These are phyloP conservation scores for Trametes hirsuta DNA, from an alignment of 1,284 basidiomycete genomes.

Conservation along the genomic window DNA sequence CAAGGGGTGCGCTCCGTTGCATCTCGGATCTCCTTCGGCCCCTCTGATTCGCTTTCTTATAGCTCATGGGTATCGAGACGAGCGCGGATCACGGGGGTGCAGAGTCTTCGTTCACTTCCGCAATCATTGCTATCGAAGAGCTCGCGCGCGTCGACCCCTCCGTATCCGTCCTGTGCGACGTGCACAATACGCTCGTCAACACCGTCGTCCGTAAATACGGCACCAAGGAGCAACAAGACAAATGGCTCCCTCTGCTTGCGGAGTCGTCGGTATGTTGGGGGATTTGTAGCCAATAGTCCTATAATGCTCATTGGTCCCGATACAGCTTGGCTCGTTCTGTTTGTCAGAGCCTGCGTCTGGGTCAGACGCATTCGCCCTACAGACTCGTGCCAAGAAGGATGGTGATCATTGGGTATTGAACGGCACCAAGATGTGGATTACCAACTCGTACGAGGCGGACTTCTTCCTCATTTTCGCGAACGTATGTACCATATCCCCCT, in stretches of 20 bases:
- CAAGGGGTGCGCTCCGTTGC: constrained; percentile 74
- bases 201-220: constrained; percentile 92
- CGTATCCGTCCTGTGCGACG: constrained; percentile 96
- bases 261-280: constrained; percentile 65
- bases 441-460: constrained; percentile 96
- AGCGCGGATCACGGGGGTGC: constrained; percentile 84
- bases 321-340: constrained; percentile 93
- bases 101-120: constrained; percentile 91
- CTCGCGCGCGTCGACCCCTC: constrained; percentile 96
- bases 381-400: constrained; percentile 89
- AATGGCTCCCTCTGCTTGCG: constrained; percentile 87
- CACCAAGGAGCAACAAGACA: constrained; percentile 82
- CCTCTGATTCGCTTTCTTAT: constrained; percentile 1
- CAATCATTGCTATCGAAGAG: constrained; percentile 97
- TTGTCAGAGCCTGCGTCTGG: constrained; percentile 93
- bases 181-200: constrained; percentile 98
- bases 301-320: background rate
- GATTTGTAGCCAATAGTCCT: background rate
- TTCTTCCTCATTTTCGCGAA: constrained; percentile 96
- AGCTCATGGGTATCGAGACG: constrained; percentile 99
- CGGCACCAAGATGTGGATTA: constrained; percentile 99
- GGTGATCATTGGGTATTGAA: constrained; percentile 86
- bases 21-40: background rate
- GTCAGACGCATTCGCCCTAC: constrained; percentile 96
- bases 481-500: constrained; percentile 41